Evolutionary conservation across 176 grass and related monocot species (phyloP).

Genomic region (Otatea glauca): DNA sequence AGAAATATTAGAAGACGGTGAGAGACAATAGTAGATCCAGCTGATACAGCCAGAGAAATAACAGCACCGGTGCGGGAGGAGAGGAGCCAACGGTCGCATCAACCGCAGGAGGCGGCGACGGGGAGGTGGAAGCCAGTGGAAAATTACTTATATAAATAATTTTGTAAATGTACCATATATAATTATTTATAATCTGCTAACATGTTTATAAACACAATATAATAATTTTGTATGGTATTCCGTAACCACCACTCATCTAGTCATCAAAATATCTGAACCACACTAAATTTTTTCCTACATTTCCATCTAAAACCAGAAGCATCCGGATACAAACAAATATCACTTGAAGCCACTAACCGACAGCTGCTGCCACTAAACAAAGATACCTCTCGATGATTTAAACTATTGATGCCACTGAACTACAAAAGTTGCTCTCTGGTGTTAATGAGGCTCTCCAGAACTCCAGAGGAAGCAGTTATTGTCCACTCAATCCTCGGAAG

Average conservation of each 20-base stretch:
- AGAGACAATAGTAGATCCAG: no score
- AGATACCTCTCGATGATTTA: not conserved
- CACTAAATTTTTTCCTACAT: not conserved
- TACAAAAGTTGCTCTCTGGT: not conserved
- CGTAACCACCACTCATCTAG: not conserved
- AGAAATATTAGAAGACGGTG: no score
- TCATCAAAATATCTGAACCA: slow-evolving; percentile 23
- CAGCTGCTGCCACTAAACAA: slow-evolving; percentile 16
- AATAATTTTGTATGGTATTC: no score
- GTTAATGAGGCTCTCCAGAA: slow-evolving; percentile 2
- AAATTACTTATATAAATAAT: no score
- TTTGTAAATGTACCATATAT: no score
- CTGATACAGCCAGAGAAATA: no score
- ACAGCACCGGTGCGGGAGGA: no score
- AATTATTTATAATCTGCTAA: no score
- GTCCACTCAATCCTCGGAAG: slow-evolving; percentile 15
- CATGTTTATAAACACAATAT: no score
- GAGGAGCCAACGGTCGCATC: no score
- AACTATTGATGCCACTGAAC: not conserved
- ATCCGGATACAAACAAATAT: not conserved
- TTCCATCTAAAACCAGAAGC: not conserved
- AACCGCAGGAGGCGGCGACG: no score
- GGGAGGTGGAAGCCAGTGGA: no score
- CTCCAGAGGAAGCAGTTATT: not conserved
- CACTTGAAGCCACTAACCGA: not conserved